Percentiles rank a stretch among this genome's conserved stretches.
Evolutionary conservation across 176 grass and related monocot genomes (phyloP).

Genomic region (Oryza punctata): DNA sequence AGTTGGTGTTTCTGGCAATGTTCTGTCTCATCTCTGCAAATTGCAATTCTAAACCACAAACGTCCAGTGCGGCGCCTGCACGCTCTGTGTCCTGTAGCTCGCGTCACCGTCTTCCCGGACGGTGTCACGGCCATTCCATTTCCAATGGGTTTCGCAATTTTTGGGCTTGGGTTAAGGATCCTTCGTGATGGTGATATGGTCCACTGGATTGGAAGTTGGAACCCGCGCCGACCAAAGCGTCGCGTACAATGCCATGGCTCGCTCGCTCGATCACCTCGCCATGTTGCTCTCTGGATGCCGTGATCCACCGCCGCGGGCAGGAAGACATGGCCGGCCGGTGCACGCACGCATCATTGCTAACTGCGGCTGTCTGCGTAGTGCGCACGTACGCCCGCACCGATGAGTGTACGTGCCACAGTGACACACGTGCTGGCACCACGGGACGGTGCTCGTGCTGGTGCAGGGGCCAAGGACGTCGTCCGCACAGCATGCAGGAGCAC

Average conservation of each 20-base stretch:
- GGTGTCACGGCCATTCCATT: neutral
- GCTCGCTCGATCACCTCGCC: no score
- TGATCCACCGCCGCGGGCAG: neutral
- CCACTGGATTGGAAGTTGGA: neutral
- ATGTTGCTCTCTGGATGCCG: neutral
- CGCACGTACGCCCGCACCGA: neutral
- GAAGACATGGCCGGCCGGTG: neutral
- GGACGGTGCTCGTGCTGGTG: neutral
- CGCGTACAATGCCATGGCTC: no score
- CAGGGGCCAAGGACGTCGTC: no score
- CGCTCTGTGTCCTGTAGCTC: neutral
- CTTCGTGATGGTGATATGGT: no score
- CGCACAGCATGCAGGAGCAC: neutral
- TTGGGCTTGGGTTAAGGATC: no score
- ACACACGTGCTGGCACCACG: neutral
- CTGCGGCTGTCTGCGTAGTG: neutral
- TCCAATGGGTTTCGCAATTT: neutral
- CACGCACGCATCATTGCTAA: neutral
- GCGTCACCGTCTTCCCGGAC: slow-evolving; percentile 3
- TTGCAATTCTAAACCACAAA: neutral
- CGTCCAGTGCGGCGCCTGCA: neutral
- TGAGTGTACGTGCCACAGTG: neutral
- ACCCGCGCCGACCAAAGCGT: neutral
- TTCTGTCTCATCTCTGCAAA: neutral
- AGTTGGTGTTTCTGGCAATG: neutral